Conservation (phyloP, 331 rosid species). For the Spiraea crenata region DNA sequence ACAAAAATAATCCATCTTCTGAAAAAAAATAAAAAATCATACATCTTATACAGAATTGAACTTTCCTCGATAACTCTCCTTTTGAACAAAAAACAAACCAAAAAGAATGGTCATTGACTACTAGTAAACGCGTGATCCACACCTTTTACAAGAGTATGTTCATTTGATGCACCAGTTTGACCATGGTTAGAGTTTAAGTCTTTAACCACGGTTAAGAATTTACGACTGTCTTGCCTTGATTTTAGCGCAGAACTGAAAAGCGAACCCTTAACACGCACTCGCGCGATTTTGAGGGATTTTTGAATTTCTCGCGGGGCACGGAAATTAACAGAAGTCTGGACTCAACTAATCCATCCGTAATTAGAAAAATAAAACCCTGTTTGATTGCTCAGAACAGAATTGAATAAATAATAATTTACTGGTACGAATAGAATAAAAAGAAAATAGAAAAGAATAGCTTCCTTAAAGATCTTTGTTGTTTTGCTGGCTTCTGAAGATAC, state of each 20-base stretch:
- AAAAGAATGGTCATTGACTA: too few relatives aligned
- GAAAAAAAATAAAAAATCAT: too few relatives aligned
- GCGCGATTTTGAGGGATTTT: neutral
- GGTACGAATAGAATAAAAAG: neutral
- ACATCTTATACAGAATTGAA: too few relatives aligned
- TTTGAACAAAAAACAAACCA: too few relatives aligned
- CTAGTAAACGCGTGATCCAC: too few relatives aligned
- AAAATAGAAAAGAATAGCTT: slow-evolving; percentile 13
- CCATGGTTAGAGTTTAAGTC: neutral
- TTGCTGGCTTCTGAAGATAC: slow-evolving; percentile 48
- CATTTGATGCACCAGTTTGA: neutral
- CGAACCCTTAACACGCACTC: neutral
- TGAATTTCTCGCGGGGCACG: slow-evolving; percentile 16
- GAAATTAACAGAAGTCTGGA: neutral
- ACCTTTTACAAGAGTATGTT: too few relatives aligned
- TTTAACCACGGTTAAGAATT: slow-evolving; percentile 10
- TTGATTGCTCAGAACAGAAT: slow-evolving; percentile 21
- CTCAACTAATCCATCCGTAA: neutral
- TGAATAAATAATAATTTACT: slow-evolving; percentile 19
- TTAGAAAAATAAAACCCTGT: neutral
- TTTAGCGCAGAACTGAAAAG: neutral
- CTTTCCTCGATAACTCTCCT: too few relatives aligned
- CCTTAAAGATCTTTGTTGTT: slow-evolving; percentile 55
- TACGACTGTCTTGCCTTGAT: slow-evolving; percentile 10
- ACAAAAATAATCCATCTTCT: too few relatives aligned